Evolutionary conservation across 2,329 filamentous ascomycete species (phyloP).

Genomic region (Ascochyta rabiei): DNA sequence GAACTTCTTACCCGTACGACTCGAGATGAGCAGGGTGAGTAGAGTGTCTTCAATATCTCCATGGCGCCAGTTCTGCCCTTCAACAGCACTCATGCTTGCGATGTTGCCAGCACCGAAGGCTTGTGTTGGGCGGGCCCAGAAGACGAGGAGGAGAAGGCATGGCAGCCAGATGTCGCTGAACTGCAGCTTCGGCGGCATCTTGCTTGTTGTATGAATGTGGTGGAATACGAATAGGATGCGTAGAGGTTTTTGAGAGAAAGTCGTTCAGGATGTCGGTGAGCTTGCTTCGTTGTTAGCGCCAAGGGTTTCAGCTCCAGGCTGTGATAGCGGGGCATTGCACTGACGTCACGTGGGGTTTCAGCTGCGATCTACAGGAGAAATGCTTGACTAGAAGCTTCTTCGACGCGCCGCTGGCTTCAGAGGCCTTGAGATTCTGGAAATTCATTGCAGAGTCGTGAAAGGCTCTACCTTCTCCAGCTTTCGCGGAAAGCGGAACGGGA

Average conservation of each 20-base stretch:
- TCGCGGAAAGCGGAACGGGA: background rate
- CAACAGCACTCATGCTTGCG: constrained; percentile 77
- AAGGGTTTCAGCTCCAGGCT: constrained; percentile 15
- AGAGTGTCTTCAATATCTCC: constrained; percentile 89
- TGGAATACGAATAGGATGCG: constrained; percentile 1
- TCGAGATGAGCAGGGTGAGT: constrained; percentile 71
- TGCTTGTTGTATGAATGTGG: background rate
- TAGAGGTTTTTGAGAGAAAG: constrained; percentile 11
- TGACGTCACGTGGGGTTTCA: constrained; percentile 19
- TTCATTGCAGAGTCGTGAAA: background rate
- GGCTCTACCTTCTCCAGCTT: background rate
- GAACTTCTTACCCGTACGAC: constrained; percentile 77
- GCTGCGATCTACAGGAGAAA: background rate
- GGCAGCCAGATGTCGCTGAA: constrained; percentile 47
- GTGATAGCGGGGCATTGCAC: constrained; percentile 11
- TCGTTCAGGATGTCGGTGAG: constrained; percentile 8
- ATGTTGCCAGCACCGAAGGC: constrained; percentile 92
- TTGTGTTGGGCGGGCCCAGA: constrained; percentile 71
- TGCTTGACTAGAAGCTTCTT: background rate
- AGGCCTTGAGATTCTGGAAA: background rate
- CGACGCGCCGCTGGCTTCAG: background rate
- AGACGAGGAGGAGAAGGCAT: constrained; percentile 59
- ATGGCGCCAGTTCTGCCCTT: constrained; percentile 75
- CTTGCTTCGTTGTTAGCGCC: background rate
- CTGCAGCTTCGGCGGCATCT: constrained; percentile 36